Evolutionary conservation across 495 filamentous ascomycete genomes (phyloP), one percentile per base, ranked within the genome.

Genomic region (Tuber borchii): DNA sequence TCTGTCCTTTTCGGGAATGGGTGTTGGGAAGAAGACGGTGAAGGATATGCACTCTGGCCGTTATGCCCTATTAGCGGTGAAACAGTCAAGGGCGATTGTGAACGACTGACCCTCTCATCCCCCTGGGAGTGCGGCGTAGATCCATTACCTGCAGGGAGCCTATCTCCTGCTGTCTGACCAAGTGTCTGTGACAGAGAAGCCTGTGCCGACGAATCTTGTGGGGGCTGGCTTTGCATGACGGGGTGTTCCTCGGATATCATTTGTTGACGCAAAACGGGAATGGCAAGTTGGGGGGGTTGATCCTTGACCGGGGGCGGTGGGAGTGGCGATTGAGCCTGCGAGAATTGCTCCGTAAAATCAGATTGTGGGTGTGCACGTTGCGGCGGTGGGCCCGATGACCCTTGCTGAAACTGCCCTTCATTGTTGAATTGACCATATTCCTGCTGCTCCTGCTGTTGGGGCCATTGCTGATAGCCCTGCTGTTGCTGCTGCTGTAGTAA

Each of bases 1-100:
- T 79, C 78, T 31, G 78, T 79, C 31, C 78, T 79, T 42, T 79
- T 79, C 22, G 78, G 78, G 46, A 79, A 79, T 46, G 74, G 39
- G n/a, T 75, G 72, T 46, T 20, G 40, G 12, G 72, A 43, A 31
- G 44, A 70, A 34, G 56, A 14, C 14, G 56, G 56, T 3, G 26
- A 65, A 65, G 56, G 16, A 19, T 65, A 65, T 65, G 26, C 34
- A 3, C 34, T 65, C 14, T 65, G 56, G 56, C 56, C 26, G 14
- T 5, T 65, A 34, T 31, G 26, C 26, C 56, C 56, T 65, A 31
- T 34, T 5, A 26, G 56, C 26, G 26, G 26, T 34, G 31, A 65
- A 65, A 65, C 56, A 19, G 56, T 34, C 14, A 65, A 31, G 1
- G 56, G 56, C 8, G 56, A 34, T 65, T 65, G 56, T 19, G 56